Evolutionary conservation across 345 rosid genomes (phyloP).

Genomic region (Moricandia moricandioides): DNA sequence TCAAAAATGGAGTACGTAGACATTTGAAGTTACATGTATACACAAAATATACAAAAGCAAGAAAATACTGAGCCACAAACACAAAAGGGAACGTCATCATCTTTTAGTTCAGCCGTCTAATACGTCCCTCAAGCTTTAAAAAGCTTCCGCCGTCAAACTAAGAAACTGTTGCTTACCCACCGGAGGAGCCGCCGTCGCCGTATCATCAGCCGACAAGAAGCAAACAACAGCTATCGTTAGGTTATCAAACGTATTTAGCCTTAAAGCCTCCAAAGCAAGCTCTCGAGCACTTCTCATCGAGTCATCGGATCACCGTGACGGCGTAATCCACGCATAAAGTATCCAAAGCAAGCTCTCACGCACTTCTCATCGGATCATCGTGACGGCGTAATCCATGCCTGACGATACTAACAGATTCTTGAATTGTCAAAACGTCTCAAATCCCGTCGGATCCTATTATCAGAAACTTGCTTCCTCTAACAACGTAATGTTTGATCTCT

Average conservation of each 20-base stretch:
- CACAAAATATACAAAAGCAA: neutral
- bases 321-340: neutral
- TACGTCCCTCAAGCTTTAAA: too few relatives aligned
- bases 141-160: neutral
- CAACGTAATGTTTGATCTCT: too few relatives aligned
- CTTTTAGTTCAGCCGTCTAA: neutral
- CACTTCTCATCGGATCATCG: too few relatives aligned
- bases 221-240: neutral
- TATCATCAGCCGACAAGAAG: neutral
- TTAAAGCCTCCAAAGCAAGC: neutral
- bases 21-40: neutral
- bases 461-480: too few relatives aligned
- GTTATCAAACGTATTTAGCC: neutral
- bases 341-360: neutral
- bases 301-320: too few relatives aligned
- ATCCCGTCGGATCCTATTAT: neutral
- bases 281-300: too few relatives aligned
- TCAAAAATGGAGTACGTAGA: neutral
- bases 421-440: too few relatives aligned
- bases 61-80: neutral
- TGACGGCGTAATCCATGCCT: too few relatives aligned
- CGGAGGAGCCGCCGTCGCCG: neutral
- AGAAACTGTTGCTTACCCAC: neutral
- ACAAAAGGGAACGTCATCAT: neutral
- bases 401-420: too few relatives aligned